Percentiles rank a stretch among this genome's conserved stretches.
Evolutionary conservation across 2,329 filamentous ascomycete species (phyloP).

Genomic region (Penicillium olsonii): DNA sequence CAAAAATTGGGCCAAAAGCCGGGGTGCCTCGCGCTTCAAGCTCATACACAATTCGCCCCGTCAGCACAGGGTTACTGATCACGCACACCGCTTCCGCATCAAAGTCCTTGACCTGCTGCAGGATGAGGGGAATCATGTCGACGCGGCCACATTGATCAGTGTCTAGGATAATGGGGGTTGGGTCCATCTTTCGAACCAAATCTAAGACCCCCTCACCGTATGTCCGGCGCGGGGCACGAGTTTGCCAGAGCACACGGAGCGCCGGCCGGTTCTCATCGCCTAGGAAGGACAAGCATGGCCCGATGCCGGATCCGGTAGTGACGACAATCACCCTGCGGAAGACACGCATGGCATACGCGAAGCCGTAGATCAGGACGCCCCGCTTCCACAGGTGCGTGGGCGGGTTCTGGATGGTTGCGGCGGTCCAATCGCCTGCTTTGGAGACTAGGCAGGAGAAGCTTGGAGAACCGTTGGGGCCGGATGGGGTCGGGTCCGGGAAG

Average conservation of each 20-base stretch:
- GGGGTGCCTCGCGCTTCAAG: slow-evolving; percentile 66
- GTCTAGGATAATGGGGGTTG: slow-evolving; percentile 67
- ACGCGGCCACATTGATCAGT: slow-evolving; percentile 61
- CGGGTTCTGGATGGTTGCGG: slow-evolving; percentile 61
- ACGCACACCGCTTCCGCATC: slow-evolving; percentile 69
- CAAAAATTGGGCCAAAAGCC: slow-evolving; percentile 74
- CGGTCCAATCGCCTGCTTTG: slow-evolving; percentile 75
- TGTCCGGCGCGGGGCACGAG: slow-evolving; percentile 61
- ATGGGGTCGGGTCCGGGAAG: slow-evolving; percentile 58
- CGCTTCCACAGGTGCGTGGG: slow-evolving; percentile 67
- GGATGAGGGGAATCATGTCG: slow-evolving; percentile 61
- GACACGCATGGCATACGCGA: slow-evolving; percentile 66
- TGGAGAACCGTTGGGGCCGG: slow-evolving; percentile 29
- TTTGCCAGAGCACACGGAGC: slow-evolving; percentile 68
- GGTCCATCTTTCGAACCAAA: slow-evolving; percentile 59
- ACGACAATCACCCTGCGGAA: slow-evolving; percentile 68
- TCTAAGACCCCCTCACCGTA: slow-evolving; percentile 62
- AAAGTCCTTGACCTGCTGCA: slow-evolving; percentile 50
- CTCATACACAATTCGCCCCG: slow-evolving; percentile 67
- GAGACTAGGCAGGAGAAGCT: slow-evolving; percentile 71
- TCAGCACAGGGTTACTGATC: slow-evolving; percentile 70
- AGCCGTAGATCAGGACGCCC: slow-evolving; percentile 66
- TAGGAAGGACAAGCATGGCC: slow-evolving; percentile 66
- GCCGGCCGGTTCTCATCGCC: slow-evolving; percentile 46
- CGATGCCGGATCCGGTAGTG: slow-evolving; percentile 73